Evolutionary conservation across 768 basidiomycete genomes (phyloP).

Genomic region (Suillus ampliporus): DNA sequence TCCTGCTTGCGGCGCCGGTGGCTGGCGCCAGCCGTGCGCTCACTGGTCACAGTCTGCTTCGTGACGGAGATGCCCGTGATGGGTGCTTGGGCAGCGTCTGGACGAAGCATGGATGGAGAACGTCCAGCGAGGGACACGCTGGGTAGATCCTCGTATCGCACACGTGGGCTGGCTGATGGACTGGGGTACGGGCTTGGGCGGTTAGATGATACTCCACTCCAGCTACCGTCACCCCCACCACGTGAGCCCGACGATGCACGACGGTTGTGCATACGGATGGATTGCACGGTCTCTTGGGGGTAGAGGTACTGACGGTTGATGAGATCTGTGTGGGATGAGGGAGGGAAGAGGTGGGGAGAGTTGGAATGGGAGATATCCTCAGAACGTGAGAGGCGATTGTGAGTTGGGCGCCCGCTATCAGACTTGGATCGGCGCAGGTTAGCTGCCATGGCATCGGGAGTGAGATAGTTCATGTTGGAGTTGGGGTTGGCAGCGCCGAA

Average conservation of each 20-base stretch:
- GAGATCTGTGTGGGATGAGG: slow-evolving; percentile 49
- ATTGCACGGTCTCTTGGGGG: slow-evolving; percentile 42
- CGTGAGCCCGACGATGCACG: slow-evolving; percentile 48
- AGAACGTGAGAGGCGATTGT: slow-evolving; percentile 60
- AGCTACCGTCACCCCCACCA: slow-evolving; percentile 33
- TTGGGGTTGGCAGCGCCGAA: slow-evolving; percentile 34
- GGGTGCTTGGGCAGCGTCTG: slow-evolving; percentile 8
- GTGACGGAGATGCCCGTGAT: slow-evolving; percentile 39
- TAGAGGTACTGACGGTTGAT: slow-evolving; percentile 50
- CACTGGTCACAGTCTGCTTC: slow-evolving; percentile 89
- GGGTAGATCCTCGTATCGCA: slow-evolving; percentile 57
- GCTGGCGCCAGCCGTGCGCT: slow-evolving; percentile 86
- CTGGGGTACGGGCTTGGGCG: slow-evolving; percentile 70
- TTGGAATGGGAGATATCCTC: slow-evolving; percentile 62
- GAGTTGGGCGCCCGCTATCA: slow-evolving; percentile 47
- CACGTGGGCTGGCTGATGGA: slow-evolving; percentile 68
- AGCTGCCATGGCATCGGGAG: slow-evolving; percentile 36
- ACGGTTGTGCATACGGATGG: slow-evolving; percentile 48
- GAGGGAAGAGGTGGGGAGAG: slow-evolving; percentile 35
- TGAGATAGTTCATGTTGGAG: slow-evolving; percentile 49
- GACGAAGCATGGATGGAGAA: slow-evolving; percentile 21
- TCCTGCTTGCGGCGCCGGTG: slow-evolving; percentile 87
- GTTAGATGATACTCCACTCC: slow-evolving; percentile 42
- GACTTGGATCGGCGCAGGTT: slow-evolving; percentile 57
- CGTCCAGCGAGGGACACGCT: slow-evolving; percentile 32